Conservation (phyloP, 148 eudicot genomes). For the Rhododendron williamsianum region DNA sequence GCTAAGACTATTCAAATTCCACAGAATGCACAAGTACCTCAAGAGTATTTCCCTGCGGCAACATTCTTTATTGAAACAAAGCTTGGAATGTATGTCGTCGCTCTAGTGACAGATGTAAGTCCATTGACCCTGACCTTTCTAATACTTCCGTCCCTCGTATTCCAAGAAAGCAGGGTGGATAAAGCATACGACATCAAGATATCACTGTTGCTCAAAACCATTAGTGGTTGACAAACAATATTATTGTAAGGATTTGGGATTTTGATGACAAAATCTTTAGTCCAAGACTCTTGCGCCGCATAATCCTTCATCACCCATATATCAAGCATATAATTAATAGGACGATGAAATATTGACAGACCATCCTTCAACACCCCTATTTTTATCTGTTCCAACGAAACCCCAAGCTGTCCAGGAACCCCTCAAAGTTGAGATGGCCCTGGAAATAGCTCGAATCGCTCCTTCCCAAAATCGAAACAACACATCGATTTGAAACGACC, state of each 20-base stretch:
- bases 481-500: too few relatives aligned
- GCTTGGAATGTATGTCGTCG: constrained; percentile 28
- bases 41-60: too few relatives aligned
- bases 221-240: background rate
- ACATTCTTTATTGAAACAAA: constrained; percentile 20
- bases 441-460: too few relatives aligned
- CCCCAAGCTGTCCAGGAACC: too few relatives aligned
- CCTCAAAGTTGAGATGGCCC: too few relatives aligned
- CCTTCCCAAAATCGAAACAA: too few relatives aligned
- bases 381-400: too few relatives aligned
- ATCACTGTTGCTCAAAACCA: constrained; percentile 13
- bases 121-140: background rate
- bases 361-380: too few relatives aligned
- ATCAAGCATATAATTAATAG: too few relatives aligned
- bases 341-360: too few relatives aligned
- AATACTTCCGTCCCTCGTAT: constrained; percentile 6
- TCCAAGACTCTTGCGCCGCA: constrained; percentile 32
- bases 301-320: constrained; percentile 36
- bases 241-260: constrained; percentile 5
- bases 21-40: too few relatives aligned
- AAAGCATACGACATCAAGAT: constrained; percentile 25
- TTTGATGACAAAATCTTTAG: constrained; percentile 20
- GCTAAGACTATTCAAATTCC: too few relatives aligned
- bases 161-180: constrained; percentile 17
- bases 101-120: background rate